Evolutionary conservation across 306 rosid genomes (phyloP), one percentile per base, ranked within the genome.

Genomic region (Cucumis cinereus): DNA sequence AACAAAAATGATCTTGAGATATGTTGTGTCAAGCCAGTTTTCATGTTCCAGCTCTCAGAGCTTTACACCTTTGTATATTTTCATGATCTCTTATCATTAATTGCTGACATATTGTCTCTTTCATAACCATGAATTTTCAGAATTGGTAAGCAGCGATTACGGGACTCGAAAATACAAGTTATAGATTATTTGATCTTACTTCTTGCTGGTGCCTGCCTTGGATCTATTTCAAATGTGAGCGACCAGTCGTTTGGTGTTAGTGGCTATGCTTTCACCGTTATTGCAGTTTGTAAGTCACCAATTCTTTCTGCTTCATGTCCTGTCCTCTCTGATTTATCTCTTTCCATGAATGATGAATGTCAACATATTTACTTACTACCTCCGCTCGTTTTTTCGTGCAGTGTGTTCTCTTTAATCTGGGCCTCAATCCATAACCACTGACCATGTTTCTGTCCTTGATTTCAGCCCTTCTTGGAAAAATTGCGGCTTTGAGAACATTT

Each of bases 141-240:
- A 84, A 88, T 74, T 76, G 89, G 88, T 79, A 94, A 92, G 90
- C 98, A 94, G 84, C 85, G 96, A 77, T 85, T 90, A 35, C 84
- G 98, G 82, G 99, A 94, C 85, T 90, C 98, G 64, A 87, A 85
- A 79, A 87, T 86, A 47, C 93, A 90, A 80, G 92, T 94, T 54
- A 89, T 92, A 56, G 98, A 94, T 86, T 94, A 94, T 82, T 82
- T 94, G 76, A 94, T 92, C 82, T 82, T 94, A 77, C 86, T 94
- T 60, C 96, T 94, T 53, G 99, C 97, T 33, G 99, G 98, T 81
- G 99, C 97, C 63, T 90, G 98, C 90, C 87, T 92, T 85, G 99
- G 99, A 85, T 85, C 90, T 22, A 86, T 92, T 75, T 78, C 95
- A 14, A 86, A 88, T 74, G 49, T 81, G 23, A 84, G 84, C 70